Evolutionary conservation across 2,329 filamentous ascomycete species (phyloP).

Genomic region (Exophiala sp.): DNA sequence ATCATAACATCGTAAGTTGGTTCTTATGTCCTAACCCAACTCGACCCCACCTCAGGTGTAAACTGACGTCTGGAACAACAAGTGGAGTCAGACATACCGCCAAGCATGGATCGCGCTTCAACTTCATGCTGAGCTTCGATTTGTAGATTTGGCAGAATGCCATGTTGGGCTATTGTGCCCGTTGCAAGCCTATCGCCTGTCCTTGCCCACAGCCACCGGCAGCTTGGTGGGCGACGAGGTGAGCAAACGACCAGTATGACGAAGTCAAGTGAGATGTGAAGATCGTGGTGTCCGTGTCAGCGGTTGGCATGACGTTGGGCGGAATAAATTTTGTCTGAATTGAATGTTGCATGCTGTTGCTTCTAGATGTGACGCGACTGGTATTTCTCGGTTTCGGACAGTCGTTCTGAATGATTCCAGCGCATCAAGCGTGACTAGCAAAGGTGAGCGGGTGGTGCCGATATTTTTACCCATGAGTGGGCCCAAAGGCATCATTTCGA

Average conservation of each 20-base stretch:
- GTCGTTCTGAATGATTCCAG: constrained; percentile 34
- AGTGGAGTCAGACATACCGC: too few relatives aligned
- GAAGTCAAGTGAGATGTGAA: background rate
- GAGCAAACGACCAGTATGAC: background rate
- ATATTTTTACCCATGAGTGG: constrained; percentile 61
- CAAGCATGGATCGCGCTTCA: too few relatives aligned
- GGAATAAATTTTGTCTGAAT: too few relatives aligned
- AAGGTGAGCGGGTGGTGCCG: constrained; percentile 57
- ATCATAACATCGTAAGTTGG: too few relatives aligned
- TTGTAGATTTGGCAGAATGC: too few relatives aligned
- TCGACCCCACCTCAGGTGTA: too few relatives aligned
- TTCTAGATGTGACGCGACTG: background rate
- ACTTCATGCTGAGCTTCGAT: too few relatives aligned
- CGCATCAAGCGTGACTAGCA: constrained; percentile 59
- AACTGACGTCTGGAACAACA: too few relatives aligned
- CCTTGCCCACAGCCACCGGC: background rate
- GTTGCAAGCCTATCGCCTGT: constrained; percentile 26
- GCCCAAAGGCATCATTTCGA: constrained; percentile 60
- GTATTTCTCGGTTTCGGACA: background rate
- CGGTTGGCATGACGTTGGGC: too few relatives aligned
- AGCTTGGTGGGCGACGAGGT: background rate
- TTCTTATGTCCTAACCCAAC: too few relatives aligned
- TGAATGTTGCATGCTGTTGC: background rate
- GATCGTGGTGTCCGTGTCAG: background rate
- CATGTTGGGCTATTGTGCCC: background rate